phyloP scores from a whole-genome alignment of 257 asterid species.

The Penstemon davidsonii region DNA sequence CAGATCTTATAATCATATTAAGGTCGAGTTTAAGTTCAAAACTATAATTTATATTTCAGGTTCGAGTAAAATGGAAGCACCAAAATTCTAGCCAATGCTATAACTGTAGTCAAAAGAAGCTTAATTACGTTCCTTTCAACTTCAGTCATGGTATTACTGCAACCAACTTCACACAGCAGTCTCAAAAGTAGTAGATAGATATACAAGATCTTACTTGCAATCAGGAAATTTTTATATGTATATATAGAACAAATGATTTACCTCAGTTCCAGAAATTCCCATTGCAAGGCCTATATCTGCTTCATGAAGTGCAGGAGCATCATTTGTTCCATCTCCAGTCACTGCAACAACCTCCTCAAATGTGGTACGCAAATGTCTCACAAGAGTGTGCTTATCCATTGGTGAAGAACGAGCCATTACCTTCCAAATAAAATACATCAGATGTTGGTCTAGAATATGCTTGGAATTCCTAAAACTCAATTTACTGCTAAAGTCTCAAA shows the following conservation, averaged over 20 bases:
- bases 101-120: too few species aligned
- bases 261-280: constrained; percentile 98
- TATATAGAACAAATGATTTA: constrained; percentile 25
- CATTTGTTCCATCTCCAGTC: constrained; percentile 96
- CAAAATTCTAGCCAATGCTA: too few species aligned
- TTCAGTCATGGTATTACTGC: too few species aligned
- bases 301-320: constrained; percentile 97
- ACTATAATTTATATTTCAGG: too few species aligned
- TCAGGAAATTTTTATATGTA: too few species aligned
- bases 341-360: constrained; percentile 90
- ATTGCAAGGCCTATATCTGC: constrained; percentile 97
- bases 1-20: too few species aligned
- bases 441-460: not conserved
- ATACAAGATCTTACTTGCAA: too few species aligned
- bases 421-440: constrained; percentile 36
- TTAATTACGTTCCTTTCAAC: too few species aligned
- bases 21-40: too few species aligned
- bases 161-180: too few species aligned
- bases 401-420: constrained; percentile 98
- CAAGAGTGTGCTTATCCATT: constrained; percentile 85
- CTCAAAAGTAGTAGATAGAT: too few species aligned
- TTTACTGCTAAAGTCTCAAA: not conserved
- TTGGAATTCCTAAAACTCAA: not conserved
- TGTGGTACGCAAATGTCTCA: constrained; percentile 70
- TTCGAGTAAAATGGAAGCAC: too few species aligned